Conservation (phyloP, 441 rosid genomes). For the Capsella rubella region DNA sequence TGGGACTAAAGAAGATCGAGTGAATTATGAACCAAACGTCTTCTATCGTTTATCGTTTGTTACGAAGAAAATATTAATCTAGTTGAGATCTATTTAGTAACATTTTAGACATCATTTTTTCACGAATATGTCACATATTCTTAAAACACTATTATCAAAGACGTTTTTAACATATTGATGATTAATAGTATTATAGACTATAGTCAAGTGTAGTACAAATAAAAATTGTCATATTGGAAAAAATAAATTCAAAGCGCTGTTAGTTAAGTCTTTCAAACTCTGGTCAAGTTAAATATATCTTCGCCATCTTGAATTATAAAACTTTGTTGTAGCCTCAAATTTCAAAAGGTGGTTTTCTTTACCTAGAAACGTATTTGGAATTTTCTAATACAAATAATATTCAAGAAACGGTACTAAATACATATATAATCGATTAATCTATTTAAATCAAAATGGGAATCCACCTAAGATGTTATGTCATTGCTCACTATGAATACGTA, state of each 20-base stretch:
- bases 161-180: conserved; percentile 6
- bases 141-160: background rate
- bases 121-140: background rate
- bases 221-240: background rate
- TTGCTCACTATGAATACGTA: conserved; percentile 35
- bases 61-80: background rate
- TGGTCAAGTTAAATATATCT: conserved; percentile 7
- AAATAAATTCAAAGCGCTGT: background rate
- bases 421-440: background rate
- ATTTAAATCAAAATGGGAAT: conserved; percentile 35
- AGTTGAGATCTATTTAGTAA: background rate
- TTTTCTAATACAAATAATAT: conserved; percentile 9
- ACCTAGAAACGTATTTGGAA: conserved; percentile 37
- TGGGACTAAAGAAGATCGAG: conserved; percentile 9
- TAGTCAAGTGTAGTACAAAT: conserved; percentile 1
- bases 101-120: background rate
- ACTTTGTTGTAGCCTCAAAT: conserved; percentile 18
- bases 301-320: conserved; percentile 24
- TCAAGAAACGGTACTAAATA: conserved; percentile 1
- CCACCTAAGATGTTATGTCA: conserved; percentile 49
- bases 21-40: background rate
- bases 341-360: conserved; percentile 23
- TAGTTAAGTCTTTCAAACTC: conserved; percentile 15
- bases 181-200: background rate
- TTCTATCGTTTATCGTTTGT: conserved; percentile 10